phyloP scores from a whole-genome alignment of 768 basidiomycete species.

The Kwoniella botswanensis region DNA sequence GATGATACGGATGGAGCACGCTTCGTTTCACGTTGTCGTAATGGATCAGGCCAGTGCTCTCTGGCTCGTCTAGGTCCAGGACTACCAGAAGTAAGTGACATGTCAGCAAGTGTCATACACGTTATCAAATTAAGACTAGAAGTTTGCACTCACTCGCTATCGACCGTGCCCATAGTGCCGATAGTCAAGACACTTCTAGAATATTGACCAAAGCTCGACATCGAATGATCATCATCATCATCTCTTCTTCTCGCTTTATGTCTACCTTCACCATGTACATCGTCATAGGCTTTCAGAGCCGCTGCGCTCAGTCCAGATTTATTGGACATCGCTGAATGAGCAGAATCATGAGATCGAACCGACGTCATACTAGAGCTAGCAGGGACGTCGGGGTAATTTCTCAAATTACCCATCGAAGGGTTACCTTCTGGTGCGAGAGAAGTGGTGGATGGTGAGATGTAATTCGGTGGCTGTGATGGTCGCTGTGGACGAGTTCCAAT shows the following conservation, averaged over 20 bases:
- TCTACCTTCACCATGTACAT: slow-evolving; percentile 31
- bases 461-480: background rate
- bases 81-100: slow-evolving; percentile 26
- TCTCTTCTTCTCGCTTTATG: slow-evolving; percentile 57
- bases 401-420: slow-evolving; percentile 12
- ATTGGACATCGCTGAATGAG: slow-evolving; percentile 21
- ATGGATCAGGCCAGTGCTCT: slow-evolving; percentile 37
- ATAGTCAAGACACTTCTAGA: slow-evolving; percentile 47
- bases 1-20: slow-evolving; percentile 46
- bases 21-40: slow-evolving; percentile 26
- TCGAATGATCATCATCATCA: slow-evolving; percentile 58
- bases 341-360: slow-evolving; percentile 27
- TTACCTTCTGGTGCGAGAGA: background rate
- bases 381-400: slow-evolving; percentile 15
- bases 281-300: slow-evolving; percentile 28
- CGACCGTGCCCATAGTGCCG: slow-evolving; percentile 54
- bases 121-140: no score
- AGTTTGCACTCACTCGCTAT: slow-evolving; percentile 55
- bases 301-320: slow-evolving; percentile 24
- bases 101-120: background rate
- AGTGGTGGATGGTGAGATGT: slow-evolving; percentile 3
- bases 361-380: slow-evolving; percentile 15
- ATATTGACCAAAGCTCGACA: slow-evolving; percentile 48
- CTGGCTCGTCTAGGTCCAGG: slow-evolving; percentile 52
- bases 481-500: background rate